Conservation (phyloP, 176 grass and related monocot genomes). For the Saccharum spontaneum region DNA sequence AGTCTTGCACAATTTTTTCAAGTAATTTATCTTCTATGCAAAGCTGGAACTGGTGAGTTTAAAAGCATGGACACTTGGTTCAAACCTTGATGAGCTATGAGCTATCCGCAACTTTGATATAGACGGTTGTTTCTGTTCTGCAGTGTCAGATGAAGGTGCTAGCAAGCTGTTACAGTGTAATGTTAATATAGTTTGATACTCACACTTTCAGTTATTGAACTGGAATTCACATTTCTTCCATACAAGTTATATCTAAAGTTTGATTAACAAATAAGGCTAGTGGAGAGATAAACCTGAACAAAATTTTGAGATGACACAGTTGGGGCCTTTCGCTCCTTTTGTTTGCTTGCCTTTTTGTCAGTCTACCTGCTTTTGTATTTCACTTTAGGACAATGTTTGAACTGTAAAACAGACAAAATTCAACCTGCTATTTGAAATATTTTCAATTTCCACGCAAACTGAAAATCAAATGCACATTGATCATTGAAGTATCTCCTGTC, state of each 20-base stretch:
- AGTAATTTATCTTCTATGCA: background rate
- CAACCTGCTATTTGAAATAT: constrained; percentile 8
- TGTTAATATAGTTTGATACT: background rate
- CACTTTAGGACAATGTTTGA: background rate
- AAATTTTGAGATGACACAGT: background rate
- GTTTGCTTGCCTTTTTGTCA: background rate
- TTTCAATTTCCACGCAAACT: background rate
- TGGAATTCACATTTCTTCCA: background rate
- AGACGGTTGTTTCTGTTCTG: background rate
- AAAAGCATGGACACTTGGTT: constrained; percentile 14
- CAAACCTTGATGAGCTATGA: constrained; percentile 11
- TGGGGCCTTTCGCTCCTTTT: background rate
- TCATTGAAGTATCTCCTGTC: background rate
- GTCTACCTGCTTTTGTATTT: background rate
- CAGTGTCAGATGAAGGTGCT: constrained; percentile 1
- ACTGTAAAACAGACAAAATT: background rate
- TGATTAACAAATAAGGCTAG: background rate
- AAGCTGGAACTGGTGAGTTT: constrained; percentile 6
- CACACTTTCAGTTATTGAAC: constrained; percentile 7
- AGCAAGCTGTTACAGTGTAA: background rate
- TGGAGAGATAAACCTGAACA: constrained; percentile 9
- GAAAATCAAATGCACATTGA: constrained; percentile 2
- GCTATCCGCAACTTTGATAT: background rate
- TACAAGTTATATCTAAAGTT: background rate
- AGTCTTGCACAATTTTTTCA: background rate